Conservation (phyloP, 2,329 filamentous ascomycete genomes). For the Colletotrichum spaethianum region DNA sequence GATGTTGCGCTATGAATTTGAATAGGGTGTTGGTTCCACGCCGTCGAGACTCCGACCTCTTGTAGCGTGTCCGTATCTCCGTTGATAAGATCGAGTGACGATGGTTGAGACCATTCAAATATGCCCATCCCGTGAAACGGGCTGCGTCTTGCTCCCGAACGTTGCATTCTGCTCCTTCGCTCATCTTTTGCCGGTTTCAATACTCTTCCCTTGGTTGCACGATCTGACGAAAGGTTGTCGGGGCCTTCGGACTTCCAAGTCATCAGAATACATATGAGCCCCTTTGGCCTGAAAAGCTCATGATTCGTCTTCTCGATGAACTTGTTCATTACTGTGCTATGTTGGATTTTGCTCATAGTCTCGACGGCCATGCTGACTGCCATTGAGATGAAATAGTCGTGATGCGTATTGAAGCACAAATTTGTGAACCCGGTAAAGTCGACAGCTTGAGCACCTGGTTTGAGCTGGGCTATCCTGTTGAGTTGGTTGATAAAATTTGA, state of each 20-base stretch:
- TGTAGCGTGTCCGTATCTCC: no score
- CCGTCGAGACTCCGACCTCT: not conserved
- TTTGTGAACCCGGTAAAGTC: not conserved
- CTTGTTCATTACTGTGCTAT: not conserved
- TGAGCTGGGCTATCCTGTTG: not conserved
- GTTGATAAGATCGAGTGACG: not conserved
- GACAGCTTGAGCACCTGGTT: not conserved
- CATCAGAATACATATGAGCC: not conserved
- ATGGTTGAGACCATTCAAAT: not conserved
- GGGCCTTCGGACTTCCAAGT: not conserved
- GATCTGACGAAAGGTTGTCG: no score
- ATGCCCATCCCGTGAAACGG: not conserved
- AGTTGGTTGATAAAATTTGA: not conserved
- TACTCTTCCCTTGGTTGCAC: no score
- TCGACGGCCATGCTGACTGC: not conserved
- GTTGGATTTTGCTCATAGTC: not conserved
- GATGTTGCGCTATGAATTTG: not conserved
- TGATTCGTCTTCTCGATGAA: not conserved
- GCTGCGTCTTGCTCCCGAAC: not conserved
- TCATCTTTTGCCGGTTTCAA: not conserved
- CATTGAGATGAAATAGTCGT: not conserved
- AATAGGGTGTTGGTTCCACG: no score
- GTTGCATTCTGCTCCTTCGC: no score
- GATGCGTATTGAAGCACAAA: not conserved
- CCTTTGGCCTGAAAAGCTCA: not conserved